These are phyloP conservation scores for Ganoderma multipileum DNA, from an alignment of 1,284 basidiomycete species.

Conservation along the genomic window DNA sequence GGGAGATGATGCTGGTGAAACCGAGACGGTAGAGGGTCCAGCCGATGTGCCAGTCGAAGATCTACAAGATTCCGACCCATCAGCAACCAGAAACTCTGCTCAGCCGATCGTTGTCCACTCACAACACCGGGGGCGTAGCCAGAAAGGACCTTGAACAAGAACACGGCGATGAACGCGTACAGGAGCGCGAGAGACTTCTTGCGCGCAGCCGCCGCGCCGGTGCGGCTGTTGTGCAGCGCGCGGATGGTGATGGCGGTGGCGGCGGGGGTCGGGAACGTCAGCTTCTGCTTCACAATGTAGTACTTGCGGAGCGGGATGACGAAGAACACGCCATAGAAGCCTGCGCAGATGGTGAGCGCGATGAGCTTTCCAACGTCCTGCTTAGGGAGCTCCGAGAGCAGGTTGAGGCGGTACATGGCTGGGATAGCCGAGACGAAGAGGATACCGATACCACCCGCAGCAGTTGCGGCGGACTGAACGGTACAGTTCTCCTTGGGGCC, in stretches of 20 bases:
- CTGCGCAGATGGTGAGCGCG: constrained; percentile 61
- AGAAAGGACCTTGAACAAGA: constrained; percentile 62
- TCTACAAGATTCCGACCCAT: constrained; percentile 33
- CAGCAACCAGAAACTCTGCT: neutral
- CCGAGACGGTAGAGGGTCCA: constrained; percentile 70
- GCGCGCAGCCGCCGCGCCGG: constrained; percentile 57
- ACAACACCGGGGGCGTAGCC: constrained; percentile 68
- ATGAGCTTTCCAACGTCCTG: constrained; percentile 63
- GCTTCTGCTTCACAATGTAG: constrained; percentile 72
- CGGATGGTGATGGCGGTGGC: constrained; percentile 76
- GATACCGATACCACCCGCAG: constrained; percentile 64
- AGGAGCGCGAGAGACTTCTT: constrained; percentile 65
- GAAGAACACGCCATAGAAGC: constrained; percentile 75
- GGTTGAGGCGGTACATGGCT: constrained; percentile 66
- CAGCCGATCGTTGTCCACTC: constrained; percentile 16
- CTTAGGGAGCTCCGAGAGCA: constrained; percentile 53
- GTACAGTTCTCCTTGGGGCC: constrained; percentile 76
- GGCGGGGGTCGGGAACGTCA: constrained; percentile 74
- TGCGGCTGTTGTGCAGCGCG: constrained; percentile 60
- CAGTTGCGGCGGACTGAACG: constrained; percentile 60
- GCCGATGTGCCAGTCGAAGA: constrained; percentile 75
- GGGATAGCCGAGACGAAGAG: constrained; percentile 72
- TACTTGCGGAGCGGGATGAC: constrained; percentile 70
- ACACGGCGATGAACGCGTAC: constrained; percentile 54
- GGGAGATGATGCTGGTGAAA: constrained; percentile 62